phyloP scores from a whole-genome alignment of 768 basidiomycete species.

The Tephrocybe sp. region DNA sequence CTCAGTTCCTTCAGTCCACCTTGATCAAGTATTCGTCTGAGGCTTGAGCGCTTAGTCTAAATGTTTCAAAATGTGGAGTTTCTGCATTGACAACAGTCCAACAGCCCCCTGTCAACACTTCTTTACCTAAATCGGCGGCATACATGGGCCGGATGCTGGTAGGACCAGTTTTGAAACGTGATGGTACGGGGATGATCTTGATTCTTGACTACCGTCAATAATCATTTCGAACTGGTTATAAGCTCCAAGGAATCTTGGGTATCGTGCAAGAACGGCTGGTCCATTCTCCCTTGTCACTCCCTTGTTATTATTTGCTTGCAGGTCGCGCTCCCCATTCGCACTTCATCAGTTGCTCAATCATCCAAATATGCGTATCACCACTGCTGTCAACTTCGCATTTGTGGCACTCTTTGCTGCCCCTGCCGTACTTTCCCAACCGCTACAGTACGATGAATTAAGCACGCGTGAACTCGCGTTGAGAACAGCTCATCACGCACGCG shows the following conservation, averaged over 20 bases:
- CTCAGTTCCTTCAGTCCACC: no score
- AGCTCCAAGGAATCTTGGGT: neutral
- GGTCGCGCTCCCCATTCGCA: neutral
- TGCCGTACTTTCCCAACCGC: neutral
- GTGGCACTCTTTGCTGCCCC: neutral
- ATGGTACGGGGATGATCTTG: no score
- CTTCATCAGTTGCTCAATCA: neutral
- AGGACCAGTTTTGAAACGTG: no score
- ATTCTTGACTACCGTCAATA: no score
- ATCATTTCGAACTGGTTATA: no score
- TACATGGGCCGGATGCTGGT: no score
- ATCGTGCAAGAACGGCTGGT: constrained; percentile 5
- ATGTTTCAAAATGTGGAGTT: no score
- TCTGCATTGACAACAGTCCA: no score
- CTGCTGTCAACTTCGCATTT: neutral
- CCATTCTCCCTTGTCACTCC: neutral
- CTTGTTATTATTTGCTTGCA: neutral
- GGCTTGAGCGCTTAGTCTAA: no score
- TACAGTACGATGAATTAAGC: neutral
- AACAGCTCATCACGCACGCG: constrained; percentile 1
- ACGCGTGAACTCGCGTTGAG: neutral
- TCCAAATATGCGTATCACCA: neutral
- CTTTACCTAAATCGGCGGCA: no score
- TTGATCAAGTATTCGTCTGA: no score
- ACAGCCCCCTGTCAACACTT: no score